Conservation (phyloP, 345 rosid genomes). For the Alliaria petiolata region DNA sequence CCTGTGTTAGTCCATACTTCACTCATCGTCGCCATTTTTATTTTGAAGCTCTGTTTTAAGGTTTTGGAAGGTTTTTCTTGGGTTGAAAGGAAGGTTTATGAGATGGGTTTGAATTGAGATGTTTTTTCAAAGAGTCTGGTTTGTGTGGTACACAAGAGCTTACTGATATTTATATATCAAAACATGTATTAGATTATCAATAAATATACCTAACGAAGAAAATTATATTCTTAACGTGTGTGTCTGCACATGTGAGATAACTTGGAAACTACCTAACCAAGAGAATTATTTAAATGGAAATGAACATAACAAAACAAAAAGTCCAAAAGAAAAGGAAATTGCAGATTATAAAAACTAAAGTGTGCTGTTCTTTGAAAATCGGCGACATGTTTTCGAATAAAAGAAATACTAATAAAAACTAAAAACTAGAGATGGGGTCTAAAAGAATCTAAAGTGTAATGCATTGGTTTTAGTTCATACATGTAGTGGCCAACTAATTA, state of each 20-base stretch:
- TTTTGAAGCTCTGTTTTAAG: not conserved
- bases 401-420: not conserved
- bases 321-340: not conserved
- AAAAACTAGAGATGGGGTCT: not conserved
- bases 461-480: not conserved
- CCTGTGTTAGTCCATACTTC: too few relatives aligned
- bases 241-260: not conserved
- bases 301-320: not conserved
- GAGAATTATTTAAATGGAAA: not conserved
- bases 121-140: not conserved
- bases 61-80: not conserved
- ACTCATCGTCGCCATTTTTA: constrained; percentile 9
- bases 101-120: not conserved
- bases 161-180: not conserved
- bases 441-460: not conserved
- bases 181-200: not conserved
- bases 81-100: not conserved
- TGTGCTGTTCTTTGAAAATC: not conserved
- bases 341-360: not conserved
- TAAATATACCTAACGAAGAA: not conserved
- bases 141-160: not conserved
- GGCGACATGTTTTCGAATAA: not conserved
- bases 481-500: not conserved
- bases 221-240: not conserved
- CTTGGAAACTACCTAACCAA: not conserved